These are phyloP conservation scores for Aureobasidium sp. DNA, from an alignment of 2,329 filamentous ascomycete species.

Conservation along the genomic window DNA sequence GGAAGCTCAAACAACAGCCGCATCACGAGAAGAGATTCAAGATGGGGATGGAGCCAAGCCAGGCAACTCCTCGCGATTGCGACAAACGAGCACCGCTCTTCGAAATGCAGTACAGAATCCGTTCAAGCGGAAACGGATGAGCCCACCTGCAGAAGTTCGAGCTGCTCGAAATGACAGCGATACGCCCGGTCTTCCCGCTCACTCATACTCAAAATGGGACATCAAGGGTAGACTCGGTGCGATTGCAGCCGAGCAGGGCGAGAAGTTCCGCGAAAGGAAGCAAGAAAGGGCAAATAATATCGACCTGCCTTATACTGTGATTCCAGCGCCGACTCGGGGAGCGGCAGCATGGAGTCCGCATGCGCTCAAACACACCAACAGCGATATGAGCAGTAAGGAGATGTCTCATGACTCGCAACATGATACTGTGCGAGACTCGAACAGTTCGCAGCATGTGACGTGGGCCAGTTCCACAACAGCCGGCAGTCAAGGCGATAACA, in stretches of 20 bases:
- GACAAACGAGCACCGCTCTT: slow-evolving; percentile 16
- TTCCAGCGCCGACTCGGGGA: slow-evolving; percentile 48
- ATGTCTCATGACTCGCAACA: background rate
- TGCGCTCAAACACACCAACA: background rate
- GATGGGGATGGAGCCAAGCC: slow-evolving; percentile 4
- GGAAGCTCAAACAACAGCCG: background rate
- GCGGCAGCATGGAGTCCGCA: slow-evolving; percentile 45
- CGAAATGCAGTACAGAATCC: slow-evolving; percentile 48
- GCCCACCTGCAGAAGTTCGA: slow-evolving; percentile 51
- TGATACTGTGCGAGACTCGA: background rate
- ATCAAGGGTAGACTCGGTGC: slow-evolving; percentile 38
- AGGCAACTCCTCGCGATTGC: slow-evolving; percentile 8
- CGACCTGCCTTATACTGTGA: slow-evolving; percentile 49
- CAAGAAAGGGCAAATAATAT: slow-evolving; percentile 26
- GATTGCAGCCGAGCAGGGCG: slow-evolving; percentile 41
- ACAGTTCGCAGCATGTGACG: slow-evolving; percentile 3
- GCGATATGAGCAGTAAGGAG: background rate
- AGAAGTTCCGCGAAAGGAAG: slow-evolving; percentile 34
- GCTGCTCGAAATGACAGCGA: slow-evolving; percentile 20
- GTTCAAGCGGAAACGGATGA: slow-evolving; percentile 49
- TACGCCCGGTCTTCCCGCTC: slow-evolving; percentile 28
- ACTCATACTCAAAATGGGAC: slow-evolving; percentile 36
- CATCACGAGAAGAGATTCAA: background rate
- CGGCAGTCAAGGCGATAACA: slow-evolving; percentile 4
- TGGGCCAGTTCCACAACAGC: slow-evolving; percentile 11